Evolutionary conservation across 1,139 yeast genomes (phyloP), one percentile per base, ranked within the genome.

Genomic region (Yamadazyma trypodendri): DNA sequence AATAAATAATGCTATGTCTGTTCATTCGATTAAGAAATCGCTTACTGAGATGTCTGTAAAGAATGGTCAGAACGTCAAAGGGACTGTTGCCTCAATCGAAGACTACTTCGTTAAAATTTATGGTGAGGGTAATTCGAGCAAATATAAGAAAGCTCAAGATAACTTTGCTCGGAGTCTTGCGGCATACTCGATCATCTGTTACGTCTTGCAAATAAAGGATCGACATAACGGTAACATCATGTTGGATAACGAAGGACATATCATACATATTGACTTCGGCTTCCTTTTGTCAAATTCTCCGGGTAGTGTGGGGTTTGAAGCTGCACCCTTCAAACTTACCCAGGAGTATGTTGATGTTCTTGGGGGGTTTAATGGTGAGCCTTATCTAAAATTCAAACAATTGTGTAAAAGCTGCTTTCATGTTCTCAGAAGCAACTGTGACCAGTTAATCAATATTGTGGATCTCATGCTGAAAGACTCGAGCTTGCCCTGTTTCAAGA

Each of bases 221-320:
- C 76, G 98, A 44, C 98, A 92, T 55, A 92, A 92, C 58, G 98
- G 98, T 53, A 92, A 92, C 59, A 90, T 92, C 34, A 83, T 92
- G 85, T 65, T 92, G 13, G 98, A 92, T 56, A 80, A 82, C 44
- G 96, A 90, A 48, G 98, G 98, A 0, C 97, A 92, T 56, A 84
- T 92, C 11, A 82, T 89, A 34, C 98, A 92, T 58, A 92, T 92
- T 50, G 98, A 92, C 63, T 92, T 92, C 65, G 98, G 98, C 0
- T 92, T 89, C 56, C 63, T 92, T 54, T 67, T 92, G 5, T 87
- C 96, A 0, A 92, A 92, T 54, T 84, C 97, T 0, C 98, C 98
- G 0, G 97, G 97, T 2, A 84, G 95, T 40, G 88, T 92, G 38
- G 96, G 97, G 0, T 89, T 92, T 59, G 98, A 92, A 55, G 95